Percentiles rank a stretch among this genome's conserved stretches.
These are phyloP conservation scores for Dothideomycetes sp. DNA, from an alignment of 2,329 filamentous ascomycete genomes.

Conservation along the genomic window DNA sequence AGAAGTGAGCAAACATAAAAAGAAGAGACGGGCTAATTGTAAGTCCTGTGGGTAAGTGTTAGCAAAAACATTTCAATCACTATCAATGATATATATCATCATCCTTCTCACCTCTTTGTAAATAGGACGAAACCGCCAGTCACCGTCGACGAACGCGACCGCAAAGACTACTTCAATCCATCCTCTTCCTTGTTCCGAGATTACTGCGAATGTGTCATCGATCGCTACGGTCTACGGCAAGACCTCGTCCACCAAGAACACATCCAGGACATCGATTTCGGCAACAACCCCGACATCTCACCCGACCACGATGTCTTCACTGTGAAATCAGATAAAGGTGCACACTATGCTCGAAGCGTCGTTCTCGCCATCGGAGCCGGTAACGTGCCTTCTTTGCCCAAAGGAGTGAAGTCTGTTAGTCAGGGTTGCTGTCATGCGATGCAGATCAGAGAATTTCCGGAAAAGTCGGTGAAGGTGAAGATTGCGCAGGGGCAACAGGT, in stretches of 20 bases:
- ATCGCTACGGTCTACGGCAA: constrained; percentile 37
- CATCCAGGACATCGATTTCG: constrained; percentile 54
- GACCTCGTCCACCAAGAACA: constrained; percentile 51
- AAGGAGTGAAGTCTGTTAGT: constrained; percentile 19
- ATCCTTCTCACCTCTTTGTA: neutral
- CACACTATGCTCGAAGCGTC: constrained; percentile 52
- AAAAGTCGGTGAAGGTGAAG: constrained; percentile 42
- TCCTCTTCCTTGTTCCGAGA: constrained; percentile 32
- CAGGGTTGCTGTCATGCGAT: constrained; percentile 56
- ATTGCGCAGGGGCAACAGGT: constrained; percentile 45
- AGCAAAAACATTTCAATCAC: too few species aligned
- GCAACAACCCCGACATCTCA: constrained; percentile 32
- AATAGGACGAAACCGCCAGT: constrained; percentile 23
- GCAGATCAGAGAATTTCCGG: constrained; percentile 52
- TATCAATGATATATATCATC: neutral
- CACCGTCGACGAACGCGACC: constrained; percentile 37
- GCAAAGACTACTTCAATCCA: constrained; percentile 39
- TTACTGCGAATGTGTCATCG: constrained; percentile 33
- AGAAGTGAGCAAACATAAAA: constrained; percentile 68
- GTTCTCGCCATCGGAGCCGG: constrained; percentile 64
- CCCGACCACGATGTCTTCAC: constrained; percentile 52
- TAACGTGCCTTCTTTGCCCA: constrained; percentile 45
- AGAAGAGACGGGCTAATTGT: constrained; percentile 50
- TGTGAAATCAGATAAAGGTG: constrained; percentile 46
- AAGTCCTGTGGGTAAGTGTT: constrained; percentile 6